A percentile compares a stretch with the other conserved stretches of the same genome.
phyloP scores from a whole-genome alignment of 208 protist species.

The Blastocrithidia nonstop region DNA sequence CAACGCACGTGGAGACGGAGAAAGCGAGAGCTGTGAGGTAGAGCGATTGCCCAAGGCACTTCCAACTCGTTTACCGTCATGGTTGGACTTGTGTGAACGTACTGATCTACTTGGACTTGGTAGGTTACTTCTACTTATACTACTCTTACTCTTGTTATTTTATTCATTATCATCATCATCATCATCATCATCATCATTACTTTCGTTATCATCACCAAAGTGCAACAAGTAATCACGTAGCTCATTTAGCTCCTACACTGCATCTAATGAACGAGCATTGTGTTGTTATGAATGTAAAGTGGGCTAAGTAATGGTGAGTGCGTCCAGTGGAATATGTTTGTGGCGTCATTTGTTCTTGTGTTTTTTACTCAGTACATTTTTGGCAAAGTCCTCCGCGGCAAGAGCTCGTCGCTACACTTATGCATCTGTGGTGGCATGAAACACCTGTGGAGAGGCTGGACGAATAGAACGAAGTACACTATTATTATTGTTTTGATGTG shows the following conservation, averaged over 20 bases:
- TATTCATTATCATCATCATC: background rate
- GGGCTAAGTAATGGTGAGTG: too few species aligned
- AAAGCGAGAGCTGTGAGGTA: too few species aligned
- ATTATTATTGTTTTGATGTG: constrained; percentile 3
- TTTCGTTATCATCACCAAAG: background rate
- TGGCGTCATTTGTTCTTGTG: background rate
- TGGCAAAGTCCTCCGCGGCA: constrained; percentile 31
- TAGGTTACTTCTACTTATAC: too few species aligned
- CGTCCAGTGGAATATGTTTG: too few species aligned
- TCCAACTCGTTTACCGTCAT: too few species aligned
- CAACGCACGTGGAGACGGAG: background rate
- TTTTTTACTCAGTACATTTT: constrained; percentile 8
- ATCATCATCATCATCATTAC: background rate
- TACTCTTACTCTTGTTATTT: too few species aligned
- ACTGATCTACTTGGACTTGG: too few species aligned
- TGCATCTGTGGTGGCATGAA: constrained; percentile 21
- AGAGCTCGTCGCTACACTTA: constrained; percentile 41
- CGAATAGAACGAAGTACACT: constrained; percentile 5
- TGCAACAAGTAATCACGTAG: background rate
- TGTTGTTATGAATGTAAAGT: too few species aligned
- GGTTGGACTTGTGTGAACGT: too few species aligned
- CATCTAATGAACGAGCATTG: too few species aligned
- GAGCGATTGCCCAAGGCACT: too few species aligned
- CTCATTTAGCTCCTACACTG: background rate
- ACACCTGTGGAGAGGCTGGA: constrained; percentile 33